Conservation (phyloP, 371 early-diverging fungal species). For the Syncephalastrum contaminatum region DNA sequence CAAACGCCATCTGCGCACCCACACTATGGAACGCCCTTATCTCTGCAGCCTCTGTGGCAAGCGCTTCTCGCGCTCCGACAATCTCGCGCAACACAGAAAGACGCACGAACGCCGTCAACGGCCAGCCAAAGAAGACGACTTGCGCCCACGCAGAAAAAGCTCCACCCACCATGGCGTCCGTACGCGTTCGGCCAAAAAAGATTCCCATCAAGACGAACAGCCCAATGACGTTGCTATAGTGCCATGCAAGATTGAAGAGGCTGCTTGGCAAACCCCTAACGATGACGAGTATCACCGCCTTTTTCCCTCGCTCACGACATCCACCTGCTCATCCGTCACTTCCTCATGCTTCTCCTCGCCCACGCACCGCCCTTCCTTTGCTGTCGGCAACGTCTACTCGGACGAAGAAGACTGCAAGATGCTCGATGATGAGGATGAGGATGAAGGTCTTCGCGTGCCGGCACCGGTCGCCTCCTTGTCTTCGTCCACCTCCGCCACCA, state of each 20-base stretch:
- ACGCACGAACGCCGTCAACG: constrained; percentile 56
- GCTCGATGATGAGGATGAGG: constrained; percentile 5
- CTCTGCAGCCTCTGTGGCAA: constrained; percentile 75
- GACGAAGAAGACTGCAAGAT: constrained; percentile 6
- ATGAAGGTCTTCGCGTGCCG: neutral
- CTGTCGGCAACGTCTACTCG: constrained; percentile 2
- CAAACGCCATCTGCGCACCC: constrained; percentile 69
- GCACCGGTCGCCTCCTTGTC: constrained; percentile 12
- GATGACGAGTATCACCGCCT: too few relatives aligned
- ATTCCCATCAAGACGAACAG: too few relatives aligned
- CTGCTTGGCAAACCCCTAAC: too few relatives aligned
- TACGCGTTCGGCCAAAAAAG: too few relatives aligned
- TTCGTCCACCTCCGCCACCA: constrained; percentile 9
- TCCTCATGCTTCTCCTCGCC: constrained; percentile 18
- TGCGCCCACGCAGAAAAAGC: neutral
- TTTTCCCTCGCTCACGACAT: too few relatives aligned
- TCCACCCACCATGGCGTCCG: neutral
- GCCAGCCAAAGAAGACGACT: neutral
- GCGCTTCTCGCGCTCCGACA: constrained; percentile 82
- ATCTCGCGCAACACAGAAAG: constrained; percentile 80
- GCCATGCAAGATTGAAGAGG: too few relatives aligned
- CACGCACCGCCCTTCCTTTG: constrained; percentile 1
- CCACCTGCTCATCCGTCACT: constrained; percentile 9
- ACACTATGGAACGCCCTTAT: constrained; percentile 64
- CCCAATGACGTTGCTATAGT: too few relatives aligned